Evolutionary conservation across 352 stramenopile species (phyloP), one percentile per base, ranked within the genome.

Genomic region (Pythium diclinum): DNA sequence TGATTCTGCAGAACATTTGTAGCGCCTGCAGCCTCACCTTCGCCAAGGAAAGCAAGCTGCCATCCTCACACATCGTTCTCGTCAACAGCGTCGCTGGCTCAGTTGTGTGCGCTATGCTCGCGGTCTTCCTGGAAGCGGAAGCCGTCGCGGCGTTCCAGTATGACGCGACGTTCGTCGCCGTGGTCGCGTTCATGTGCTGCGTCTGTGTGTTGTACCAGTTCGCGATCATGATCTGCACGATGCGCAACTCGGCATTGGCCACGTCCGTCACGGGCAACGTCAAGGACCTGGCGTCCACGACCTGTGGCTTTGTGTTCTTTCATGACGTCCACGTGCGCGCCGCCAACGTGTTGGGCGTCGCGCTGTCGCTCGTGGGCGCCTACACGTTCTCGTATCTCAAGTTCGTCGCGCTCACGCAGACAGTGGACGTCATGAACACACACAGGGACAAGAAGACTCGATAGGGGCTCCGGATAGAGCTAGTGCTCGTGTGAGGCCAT

Each of bases 301-400:
- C 84, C 8, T 76, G 78, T 33, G 77, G 80, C 25, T 91, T 84
- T 49, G 51, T 85, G 7, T 74, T 87, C 9, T 91, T 91, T 56
- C 49, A 69, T 0, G 83, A 91, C 59, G 83, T 78, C 21, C 73
- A 73, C 2, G 64, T 83, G 14, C 72, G 68, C 33, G 40, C 52
- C 16, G 67, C 56, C 36, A 89, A 91, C 66, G 57, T 88, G 42
- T 48, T 75, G 14, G 83, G 83, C 17, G 79, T 91, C 34, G 67
- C 48, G 46, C 52, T 91, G n/a, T 91, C 83, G 36, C 82, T 91
- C 48, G 21, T 91, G 17, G 83, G 83, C 10, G 76, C 83, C 19
- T 91, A 91, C 65, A 77, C 72, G 56, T 89, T 91, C 63, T 91
- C 83, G 47, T 91, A 88, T 58, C 69, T 87, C 59, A 83, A 87